Evolutionary conservation across 1,139 yeast genomes (phyloP), one percentile per base, ranked within the genome.

Genomic region (Hanseniaspora uvarum): DNA sequence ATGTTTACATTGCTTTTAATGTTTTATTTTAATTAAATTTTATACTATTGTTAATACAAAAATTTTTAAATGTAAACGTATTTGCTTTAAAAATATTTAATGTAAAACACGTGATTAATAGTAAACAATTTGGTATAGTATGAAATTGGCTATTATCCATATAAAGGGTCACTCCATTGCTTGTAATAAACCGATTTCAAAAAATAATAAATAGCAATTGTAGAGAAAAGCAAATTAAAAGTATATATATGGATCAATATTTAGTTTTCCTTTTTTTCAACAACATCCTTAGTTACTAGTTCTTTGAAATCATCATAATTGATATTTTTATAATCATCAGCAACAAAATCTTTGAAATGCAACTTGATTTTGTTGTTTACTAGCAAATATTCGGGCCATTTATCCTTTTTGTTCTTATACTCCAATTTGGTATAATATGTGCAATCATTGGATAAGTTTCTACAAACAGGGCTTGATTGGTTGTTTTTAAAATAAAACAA

Each of bases 361-460:
- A 50, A 14, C 16, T 44, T 50, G 7, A 7, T 8, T 7, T 21
- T 37, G 16, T 44, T 44, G n/a, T 50, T 50, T 8, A 50, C 14
- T 3, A 44, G 10, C 2, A 16, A 43, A 8, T 16, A 24, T 6
- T 26, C 23, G 3, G 53, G 53, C 53, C 53, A 50, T 16, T 44
- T 44, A 2, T 50, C 36, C 2, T 36, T 28, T 1, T 37, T 28
- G 8, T 30, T 18, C 5, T 11, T 33, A 37, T 44, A 43, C 10
- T 16, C 37, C 6, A 33, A 5, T 24, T 50, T 41, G 3, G 31
- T 37, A 4, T 14, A 16, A 8, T 36, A 16, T 8, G 5, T 6
- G 3, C 11, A 12, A 3, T 30, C 37, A 26, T 36, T 39, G 5
- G 36, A 37, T 30, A 36, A 28, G 39, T 50, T 50, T 33, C 34